Base-by-base conservation (phyloP, 371 early-diverging fungal genomes). In the Actinomucor elegans region DNA sequence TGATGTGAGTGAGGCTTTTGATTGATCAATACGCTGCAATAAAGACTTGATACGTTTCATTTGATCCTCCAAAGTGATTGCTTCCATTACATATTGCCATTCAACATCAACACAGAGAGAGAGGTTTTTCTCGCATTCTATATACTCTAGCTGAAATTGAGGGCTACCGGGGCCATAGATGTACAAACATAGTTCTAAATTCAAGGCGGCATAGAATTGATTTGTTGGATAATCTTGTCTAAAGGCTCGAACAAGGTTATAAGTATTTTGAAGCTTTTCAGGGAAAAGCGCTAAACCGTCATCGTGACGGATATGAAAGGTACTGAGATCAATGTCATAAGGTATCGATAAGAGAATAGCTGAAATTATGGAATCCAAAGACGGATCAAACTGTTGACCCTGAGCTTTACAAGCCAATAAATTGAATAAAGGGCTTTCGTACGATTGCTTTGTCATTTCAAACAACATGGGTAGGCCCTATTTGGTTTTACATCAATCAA, bases 31-130 rank as follows among this genome's bases (percentile, higher is more conserved):
- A n/a, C n/a, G n/a, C n/a, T n/a, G n/a, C 20, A 17, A 26, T 3
- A 35, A 26, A 24, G 26, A 11, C 18, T 37, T 49, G 29, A 49
- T 38, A 11, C 28, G 15, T n/a, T 12, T 26, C 5, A 49, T 4
- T 14, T 34, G 37, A 4, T 24, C 31, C 2, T 23, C 11, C 4
- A 38, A 20, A 27, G 28, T 15, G 26, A 23, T 42, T 38, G 31
- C 54, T 20, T n/a, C 54, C 12, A 54, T 35, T 21, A 49, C 38
- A 24, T 51, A 36, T 36, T 71, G 67, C 72, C 72, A 71, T 14
- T 53, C 48, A 10, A 67, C 48, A 55, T 71, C 72, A 6, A 67
- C 29, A 5, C 60, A 61, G 12, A 54, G 28, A 2, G 64, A 59
- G 17, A 57, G 29, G 7, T 26, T 23, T 3, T 29, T 21, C 4